A percentile compares a stretch with the other conserved stretches of the same genome.
Evolutionary conservation across 139 green algal species (phyloP).

Genomic region (Tetratostichococcus sp.): DNA sequence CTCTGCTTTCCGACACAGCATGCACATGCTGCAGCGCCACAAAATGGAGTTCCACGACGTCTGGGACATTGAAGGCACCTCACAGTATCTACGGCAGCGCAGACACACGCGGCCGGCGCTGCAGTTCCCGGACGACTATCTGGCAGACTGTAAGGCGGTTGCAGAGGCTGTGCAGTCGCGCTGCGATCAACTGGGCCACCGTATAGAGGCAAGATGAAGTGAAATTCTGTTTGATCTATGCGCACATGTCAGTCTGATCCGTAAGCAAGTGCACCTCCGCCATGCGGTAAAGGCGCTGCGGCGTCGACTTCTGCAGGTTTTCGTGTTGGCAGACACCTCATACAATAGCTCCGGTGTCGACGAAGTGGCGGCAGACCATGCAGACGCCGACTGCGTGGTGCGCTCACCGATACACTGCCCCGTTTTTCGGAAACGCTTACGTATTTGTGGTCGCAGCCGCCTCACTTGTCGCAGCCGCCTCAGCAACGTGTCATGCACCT

Average conservation of each 20-base stretch:
- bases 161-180: constrained; percentile 20
- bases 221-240: too few species aligned
- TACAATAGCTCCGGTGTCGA: constrained; percentile 81
- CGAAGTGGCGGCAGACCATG: constrained; percentile 75
- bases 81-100: constrained; percentile 37
- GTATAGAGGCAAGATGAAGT: constrained; percentile 22
- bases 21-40: too few species aligned
- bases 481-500: too few species aligned
- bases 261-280: too few species aligned
- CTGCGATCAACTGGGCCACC: constrained; percentile 4
- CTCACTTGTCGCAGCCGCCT: too few species aligned
- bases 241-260: too few species aligned
- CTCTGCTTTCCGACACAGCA: too few species aligned
- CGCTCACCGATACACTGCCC: too few species aligned
- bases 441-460: too few species aligned
- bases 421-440: too few species aligned
- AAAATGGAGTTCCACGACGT: too few species aligned
- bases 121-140: constrained; percentile 70
- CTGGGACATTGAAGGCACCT: constrained; percentile 29
- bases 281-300: too few species aligned
- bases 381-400: constrained; percentile 71
- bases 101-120: constrained; percentile 45
- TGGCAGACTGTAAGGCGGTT: constrained; percentile 40
- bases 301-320: constrained; percentile 52
- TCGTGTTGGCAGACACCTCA: constrained; percentile 73